These are phyloP conservation scores for Lonicera japonica DNA, from an alignment of 129 eudicot genomes.

Conservation along the genomic window DNA sequence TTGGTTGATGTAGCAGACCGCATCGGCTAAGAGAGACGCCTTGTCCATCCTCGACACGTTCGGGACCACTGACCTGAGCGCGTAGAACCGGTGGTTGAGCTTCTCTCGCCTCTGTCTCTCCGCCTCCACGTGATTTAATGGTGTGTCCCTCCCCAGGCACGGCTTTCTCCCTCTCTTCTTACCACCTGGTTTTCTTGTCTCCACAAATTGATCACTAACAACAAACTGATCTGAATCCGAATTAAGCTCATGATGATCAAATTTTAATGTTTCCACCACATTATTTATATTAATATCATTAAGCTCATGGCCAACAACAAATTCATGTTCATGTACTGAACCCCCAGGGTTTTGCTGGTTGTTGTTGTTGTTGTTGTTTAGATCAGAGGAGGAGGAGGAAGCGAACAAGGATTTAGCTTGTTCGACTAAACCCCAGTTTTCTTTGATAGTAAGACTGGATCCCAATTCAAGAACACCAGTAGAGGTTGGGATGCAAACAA, in stretches of 20 bases:
- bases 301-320: too few relatives aligned
- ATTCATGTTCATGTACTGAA: too few relatives aligned
- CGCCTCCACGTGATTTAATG: constrained; percentile 67
- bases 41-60: constrained; percentile 73
- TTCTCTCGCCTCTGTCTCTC: constrained; percentile 76
- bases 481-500: constrained; percentile 46
- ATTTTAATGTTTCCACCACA: too few relatives aligned
- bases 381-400: background rate
- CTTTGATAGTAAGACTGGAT: constrained; percentile 31
- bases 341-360: too few relatives aligned
- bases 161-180: constrained; percentile 54
- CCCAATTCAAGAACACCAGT: constrained; percentile 70
- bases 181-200: background rate
- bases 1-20: constrained; percentile 58
- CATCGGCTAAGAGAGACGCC: constrained; percentile 63
- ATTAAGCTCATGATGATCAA: too few relatives aligned
- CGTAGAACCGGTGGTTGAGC: constrained; percentile 73
- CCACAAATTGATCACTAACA: too few relatives aligned
- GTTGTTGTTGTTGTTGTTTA: too few relatives aligned
- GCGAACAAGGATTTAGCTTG: constrained; percentile 42
- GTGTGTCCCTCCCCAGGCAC: background rate
- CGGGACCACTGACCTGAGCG: constrained; percentile 65
- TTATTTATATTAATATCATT: too few relatives aligned
- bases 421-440: constrained; percentile 39
- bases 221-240: too few relatives aligned